phyloP scores from a whole-genome alignment of 148 eudicot genomes.

The Selenicereus undatus region DNA sequence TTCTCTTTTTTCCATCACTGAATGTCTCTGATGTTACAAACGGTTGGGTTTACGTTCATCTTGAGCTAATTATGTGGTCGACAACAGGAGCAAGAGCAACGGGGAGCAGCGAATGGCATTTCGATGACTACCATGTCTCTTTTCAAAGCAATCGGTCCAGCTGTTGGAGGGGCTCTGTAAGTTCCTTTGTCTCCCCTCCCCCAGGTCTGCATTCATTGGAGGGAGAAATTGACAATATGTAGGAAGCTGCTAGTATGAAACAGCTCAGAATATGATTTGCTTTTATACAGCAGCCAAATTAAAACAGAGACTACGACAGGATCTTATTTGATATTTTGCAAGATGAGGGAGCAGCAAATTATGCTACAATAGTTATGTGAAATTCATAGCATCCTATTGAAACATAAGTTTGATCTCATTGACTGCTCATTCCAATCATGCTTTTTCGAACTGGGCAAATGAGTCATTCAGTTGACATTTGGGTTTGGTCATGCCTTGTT shows the following conservation, averaged over 20 bases:
- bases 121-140: conserved; percentile 74
- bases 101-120: conserved; percentile 89
- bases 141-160: conserved; percentile 77
- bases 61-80: background rate
- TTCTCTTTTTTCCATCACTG: background rate
- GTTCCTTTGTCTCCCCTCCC: conserved; percentile 19
- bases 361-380: too few relatives aligned
- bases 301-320: background rate
- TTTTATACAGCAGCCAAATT: background rate
- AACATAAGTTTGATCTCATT: background rate
- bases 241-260: background rate
- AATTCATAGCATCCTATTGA: background rate
- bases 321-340: too few relatives aligned
- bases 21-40: background rate
- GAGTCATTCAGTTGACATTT: background rate
- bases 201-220: background rate
- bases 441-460: background rate
- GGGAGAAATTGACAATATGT: background rate
- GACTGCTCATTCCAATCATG: background rate
- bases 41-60: background rate
- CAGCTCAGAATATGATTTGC: background rate
- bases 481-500: background rate
- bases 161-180: conserved; percentile 74
- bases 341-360: too few relatives aligned
- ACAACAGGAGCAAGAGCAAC: conserved; percentile 69